A percentile compares a stretch with the other conserved stretches of the same genome.
Evolutionary conservation across 139 green algal species (phyloP).

Genomic region (Chlamydomonas sphaeroides): DNA sequence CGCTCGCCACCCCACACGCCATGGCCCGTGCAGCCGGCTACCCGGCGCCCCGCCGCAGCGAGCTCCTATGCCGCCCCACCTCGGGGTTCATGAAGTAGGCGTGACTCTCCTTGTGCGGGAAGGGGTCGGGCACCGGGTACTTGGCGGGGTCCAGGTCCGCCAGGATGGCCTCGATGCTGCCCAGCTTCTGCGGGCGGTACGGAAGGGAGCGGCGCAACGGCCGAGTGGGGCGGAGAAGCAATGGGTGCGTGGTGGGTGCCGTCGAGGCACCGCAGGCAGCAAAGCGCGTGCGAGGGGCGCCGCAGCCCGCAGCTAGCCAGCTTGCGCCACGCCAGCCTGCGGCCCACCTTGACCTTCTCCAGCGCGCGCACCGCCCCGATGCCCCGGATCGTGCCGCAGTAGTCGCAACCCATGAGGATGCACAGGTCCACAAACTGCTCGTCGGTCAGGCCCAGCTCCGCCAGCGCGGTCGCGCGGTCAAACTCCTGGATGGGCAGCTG

Average conservation of each 20-base stretch:
- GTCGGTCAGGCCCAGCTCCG: conserved; percentile 66
- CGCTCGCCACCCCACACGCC: too few relatives aligned
- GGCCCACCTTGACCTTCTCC: conserved; percentile 83
- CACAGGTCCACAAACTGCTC: conserved; percentile 99
- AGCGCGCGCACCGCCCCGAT: conserved; percentile 85
- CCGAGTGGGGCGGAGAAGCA: too few relatives aligned
- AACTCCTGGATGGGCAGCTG: conserved; percentile 86
- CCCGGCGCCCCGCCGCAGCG: too few relatives aligned
- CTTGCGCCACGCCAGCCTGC: too few relatives aligned
- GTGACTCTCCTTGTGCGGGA: conserved; percentile 85
- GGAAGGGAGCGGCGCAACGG: too few relatives aligned
- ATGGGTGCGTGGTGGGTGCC: too few relatives aligned
- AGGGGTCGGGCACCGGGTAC: conserved; percentile 87
- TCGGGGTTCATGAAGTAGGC: conserved; percentile 82
- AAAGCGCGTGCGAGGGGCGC: too few relatives aligned
- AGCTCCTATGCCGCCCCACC: too few relatives aligned
- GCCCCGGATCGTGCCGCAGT: conserved; percentile 86
- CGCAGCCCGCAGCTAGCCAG: too few relatives aligned
- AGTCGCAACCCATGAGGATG: conserved; percentile 98
- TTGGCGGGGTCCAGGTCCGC: conserved; percentile 64
- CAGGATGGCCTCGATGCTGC: conserved; percentile 60
- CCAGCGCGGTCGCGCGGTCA: conserved; percentile 74
- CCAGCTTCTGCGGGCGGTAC: conserved; percentile 46
- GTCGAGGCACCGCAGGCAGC: too few relatives aligned
- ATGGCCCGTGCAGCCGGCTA: too few relatives aligned